Evolutionary conservation across 495 filamentous ascomycete genomes (phyloP).

Genomic region (Thermochaetoides thermophila): DNA sequence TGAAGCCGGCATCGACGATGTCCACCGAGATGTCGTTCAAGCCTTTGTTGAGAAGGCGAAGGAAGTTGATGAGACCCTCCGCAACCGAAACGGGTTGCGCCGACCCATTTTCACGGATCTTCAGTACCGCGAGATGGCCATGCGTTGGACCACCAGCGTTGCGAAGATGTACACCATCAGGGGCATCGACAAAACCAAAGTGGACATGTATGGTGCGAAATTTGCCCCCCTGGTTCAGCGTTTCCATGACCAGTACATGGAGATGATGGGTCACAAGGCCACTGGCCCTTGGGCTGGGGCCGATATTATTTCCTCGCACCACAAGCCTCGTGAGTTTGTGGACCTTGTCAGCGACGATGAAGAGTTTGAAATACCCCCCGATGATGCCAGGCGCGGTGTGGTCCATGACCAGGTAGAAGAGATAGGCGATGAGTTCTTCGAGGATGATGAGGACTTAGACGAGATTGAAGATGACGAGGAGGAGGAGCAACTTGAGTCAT

Average conservation of each 20-base stretch:
- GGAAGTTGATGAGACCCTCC: slow-evolving; percentile 46
- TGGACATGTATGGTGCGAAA: slow-evolving; percentile 48
- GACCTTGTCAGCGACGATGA: slow-evolving; percentile 53
- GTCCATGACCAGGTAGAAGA: slow-evolving; percentile 26
- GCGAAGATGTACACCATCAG: slow-evolving; percentile 51
- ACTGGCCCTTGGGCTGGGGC: too few species aligned
- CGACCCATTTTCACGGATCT: slow-evolving; percentile 62
- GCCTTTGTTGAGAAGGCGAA: slow-evolving; percentile 61
- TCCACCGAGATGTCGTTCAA: slow-evolving; percentile 39
- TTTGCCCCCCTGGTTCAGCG: slow-evolving; percentile 51
- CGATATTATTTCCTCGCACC: slow-evolving; percentile 20
- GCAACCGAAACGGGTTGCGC: slow-evolving; percentile 45
- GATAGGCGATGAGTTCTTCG: slow-evolving; percentile 18
- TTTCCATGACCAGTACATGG: slow-evolving; percentile 40
- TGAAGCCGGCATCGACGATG: slow-evolving; percentile 35
- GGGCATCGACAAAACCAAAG: slow-evolving; percentile 54
- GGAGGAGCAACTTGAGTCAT: slow-evolving; percentile 7
- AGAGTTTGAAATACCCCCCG: too few species aligned
- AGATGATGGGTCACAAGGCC: slow-evolving; percentile 38
- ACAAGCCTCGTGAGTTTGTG: slow-evolving; percentile 51
- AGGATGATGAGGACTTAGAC: slow-evolving; percentile 31
- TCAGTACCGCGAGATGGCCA: slow-evolving; percentile 70
- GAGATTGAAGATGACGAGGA: slow-evolving; percentile 14
- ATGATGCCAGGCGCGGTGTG: slow-evolving; percentile 25
- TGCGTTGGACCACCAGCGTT: slow-evolving; percentile 47